phyloP scores from a whole-genome alignment of 441 rosid species.

The Brassica hybrid region DNA sequence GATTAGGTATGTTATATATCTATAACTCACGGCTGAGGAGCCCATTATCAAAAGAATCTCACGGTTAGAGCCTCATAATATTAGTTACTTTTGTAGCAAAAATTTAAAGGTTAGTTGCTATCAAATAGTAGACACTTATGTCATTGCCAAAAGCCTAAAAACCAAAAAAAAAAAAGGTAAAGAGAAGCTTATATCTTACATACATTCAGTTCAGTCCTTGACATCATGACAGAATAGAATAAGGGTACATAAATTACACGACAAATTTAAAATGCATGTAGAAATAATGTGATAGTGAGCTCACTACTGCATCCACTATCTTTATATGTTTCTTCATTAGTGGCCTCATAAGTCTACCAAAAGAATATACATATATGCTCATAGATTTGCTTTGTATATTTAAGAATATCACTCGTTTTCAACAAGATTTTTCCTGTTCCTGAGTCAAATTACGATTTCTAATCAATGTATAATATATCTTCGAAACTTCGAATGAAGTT shows the following conservation, averaged over 20 bases:
- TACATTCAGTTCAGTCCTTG: conserved; percentile 31
- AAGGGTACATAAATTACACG: conserved; percentile 17
- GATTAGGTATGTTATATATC: conserved; percentile 7
- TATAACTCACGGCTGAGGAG: conserved; percentile 32
- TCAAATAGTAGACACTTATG: conserved; percentile 25
- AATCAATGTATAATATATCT: neutral
- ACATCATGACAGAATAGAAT: conserved; percentile 43
- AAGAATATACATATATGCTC: conserved; percentile 8
- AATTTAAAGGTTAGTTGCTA: conserved; percentile 19
- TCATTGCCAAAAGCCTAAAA: conserved; percentile 21
- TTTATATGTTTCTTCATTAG: conserved; percentile 25
- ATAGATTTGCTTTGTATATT: neutral
- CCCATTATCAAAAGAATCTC: conserved; percentile 4
- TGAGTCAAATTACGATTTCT: neutral
- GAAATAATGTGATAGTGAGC: conserved; percentile 46
- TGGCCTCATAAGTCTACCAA: conserved; percentile 16
- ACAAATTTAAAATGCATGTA: conserved; percentile 19
- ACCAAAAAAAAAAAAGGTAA: neutral
- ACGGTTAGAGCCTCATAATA: neutral
- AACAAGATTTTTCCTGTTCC: neutral
- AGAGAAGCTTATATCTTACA: conserved; percentile 13
- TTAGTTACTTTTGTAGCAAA: conserved; percentile 12
- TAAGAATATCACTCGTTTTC: neutral
- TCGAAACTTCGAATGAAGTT: neutral
- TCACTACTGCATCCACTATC: conserved; percentile 47